Percentiles rank a stretch among this genome's conserved stretches.
These are phyloP conservation scores for Croton setiger DNA, from an alignment of 441 rosid species.

Conservation along the genomic window DNA sequence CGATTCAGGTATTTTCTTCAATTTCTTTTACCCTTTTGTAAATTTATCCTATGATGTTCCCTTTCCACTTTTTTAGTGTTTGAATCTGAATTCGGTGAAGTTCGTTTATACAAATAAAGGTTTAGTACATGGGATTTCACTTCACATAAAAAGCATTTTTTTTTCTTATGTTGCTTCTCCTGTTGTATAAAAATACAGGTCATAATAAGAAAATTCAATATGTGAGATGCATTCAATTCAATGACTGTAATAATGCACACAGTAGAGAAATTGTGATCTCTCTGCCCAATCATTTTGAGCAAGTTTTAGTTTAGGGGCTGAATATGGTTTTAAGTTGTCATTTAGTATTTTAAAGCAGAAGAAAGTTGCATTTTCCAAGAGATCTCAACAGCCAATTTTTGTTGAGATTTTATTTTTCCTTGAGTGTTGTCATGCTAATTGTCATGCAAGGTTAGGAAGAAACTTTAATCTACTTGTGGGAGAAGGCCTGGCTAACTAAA, in stretches of 20 bases:
- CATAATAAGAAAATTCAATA: not conserved
- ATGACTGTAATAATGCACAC: not conserved
- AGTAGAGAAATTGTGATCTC: not conserved
- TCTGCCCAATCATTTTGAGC: not conserved
- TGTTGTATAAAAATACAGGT: not conserved
- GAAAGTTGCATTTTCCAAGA: not conserved
- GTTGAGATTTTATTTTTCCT: not conserved
- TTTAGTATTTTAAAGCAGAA: not conserved
- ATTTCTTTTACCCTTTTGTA: not conserved
- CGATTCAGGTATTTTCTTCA: slow-evolving; percentile 51
- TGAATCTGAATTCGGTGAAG: too few species aligned
- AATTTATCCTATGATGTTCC: not conserved
- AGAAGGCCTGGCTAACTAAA: too few species aligned
- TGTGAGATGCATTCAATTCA: not conserved
- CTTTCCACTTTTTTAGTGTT: not conserved
- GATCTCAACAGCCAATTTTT: not conserved
- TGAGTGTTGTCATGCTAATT: not conserved
- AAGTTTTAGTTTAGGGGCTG: not conserved
- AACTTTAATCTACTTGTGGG: not conserved
- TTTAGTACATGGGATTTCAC: too few species aligned
- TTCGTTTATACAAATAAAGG: too few species aligned
- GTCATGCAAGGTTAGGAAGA: not conserved
- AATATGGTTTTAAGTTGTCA: not conserved
- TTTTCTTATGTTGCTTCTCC: not conserved
- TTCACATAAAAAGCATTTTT: too few species aligned